Base-by-base conservation (phyloP, 2,329 filamentous ascomycete species). In the Pseudocercospora cruenta region DNA sequence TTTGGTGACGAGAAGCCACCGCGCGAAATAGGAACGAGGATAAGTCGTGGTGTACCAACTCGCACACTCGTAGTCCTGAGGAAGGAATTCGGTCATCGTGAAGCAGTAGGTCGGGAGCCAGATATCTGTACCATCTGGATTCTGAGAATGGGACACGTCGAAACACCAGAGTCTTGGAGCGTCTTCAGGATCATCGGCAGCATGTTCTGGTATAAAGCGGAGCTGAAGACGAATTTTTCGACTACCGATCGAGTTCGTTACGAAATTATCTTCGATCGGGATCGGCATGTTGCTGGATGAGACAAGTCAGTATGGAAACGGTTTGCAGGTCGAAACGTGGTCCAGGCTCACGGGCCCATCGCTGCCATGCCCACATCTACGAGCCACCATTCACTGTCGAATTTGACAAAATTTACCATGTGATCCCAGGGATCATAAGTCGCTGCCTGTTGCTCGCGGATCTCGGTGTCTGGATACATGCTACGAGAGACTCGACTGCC, bases 101-200 rank as follows among this genome's bases (percentile, higher is more conserved):
- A 92, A 93, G 66, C 83, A 85, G 75, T 91, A 91, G 61, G 82
- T 84, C 1, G 85, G 80, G 24, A 83, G 79, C 86, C 89, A 93
- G 12, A 75, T 67, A 73, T 74, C 62, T 76, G 74, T 66, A 0
- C 76, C 59, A 64, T 58, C 72, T 19, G 75, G 68, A 73, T 72
- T 64, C 76, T 73, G 67, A 8, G 69, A 69, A 0, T 72, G 36
- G 26, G 54, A 67, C 68, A 51, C 58, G 43, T 82, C 77, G 60
- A 79, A 82, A 5, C 81, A 77, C 80, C 81, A 82, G 7, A 82
- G 68, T 14, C 80, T 76, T 63, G 80, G 79, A 39, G 65, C 60
- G 43, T 70, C 61, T 26, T 66, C 65, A 4, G 74, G 71, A 6
- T 62, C n/a, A n/a, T 55, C 55, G n/a, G 55, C 55, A 12, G 26